A percentile compares a stretch with the other conserved stretches of the same genome.
phyloP scores from a whole-genome alignment of 2,329 filamentous ascomycete species.

The Nothophoma quercina region DNA sequence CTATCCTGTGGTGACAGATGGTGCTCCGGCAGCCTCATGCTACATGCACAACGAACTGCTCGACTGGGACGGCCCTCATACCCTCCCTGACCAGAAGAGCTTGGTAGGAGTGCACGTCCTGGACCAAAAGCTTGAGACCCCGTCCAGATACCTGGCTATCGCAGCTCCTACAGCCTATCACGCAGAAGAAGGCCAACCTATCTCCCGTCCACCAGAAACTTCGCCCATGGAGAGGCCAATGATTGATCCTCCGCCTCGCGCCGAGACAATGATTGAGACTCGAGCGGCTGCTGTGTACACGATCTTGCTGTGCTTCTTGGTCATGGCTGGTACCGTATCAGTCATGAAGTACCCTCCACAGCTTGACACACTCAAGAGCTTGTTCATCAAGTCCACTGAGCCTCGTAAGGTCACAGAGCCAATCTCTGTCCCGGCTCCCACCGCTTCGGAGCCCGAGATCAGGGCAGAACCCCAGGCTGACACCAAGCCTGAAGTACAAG shows the following conservation, averaged over 20 bases:
- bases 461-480: not conserved
- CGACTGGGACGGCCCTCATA: constrained; percentile 37
- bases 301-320: constrained; percentile 19
- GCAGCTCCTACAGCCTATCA: constrained; percentile 36
- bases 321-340: constrained; percentile 22
- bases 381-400: constrained; percentile 23
- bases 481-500: not conserved
- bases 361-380: constrained; percentile 25
- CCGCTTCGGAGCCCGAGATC: not conserved
- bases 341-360: constrained; percentile 23
- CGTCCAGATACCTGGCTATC: constrained; percentile 32
- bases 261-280: constrained; percentile 24
- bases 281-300: constrained; percentile 19
- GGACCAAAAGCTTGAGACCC: constrained; percentile 33
- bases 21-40: constrained; percentile 64
- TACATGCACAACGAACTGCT: constrained; percentile 53
- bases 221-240: constrained; percentile 29
- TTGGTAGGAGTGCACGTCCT: constrained; percentile 52
- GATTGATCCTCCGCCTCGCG: constrained; percentile 30
- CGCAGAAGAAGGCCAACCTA: constrained; percentile 28
- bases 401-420: constrained; percentile 18
- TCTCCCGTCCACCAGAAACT: constrained; percentile 30
- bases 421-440: constrained; percentile 14
- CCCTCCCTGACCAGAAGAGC: constrained; percentile 42
- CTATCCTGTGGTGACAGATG: constrained; percentile 85